phyloP scores from a whole-genome alignment of 192 early-diverging fungal genomes.

The Phycomyces nitens region DNA sequence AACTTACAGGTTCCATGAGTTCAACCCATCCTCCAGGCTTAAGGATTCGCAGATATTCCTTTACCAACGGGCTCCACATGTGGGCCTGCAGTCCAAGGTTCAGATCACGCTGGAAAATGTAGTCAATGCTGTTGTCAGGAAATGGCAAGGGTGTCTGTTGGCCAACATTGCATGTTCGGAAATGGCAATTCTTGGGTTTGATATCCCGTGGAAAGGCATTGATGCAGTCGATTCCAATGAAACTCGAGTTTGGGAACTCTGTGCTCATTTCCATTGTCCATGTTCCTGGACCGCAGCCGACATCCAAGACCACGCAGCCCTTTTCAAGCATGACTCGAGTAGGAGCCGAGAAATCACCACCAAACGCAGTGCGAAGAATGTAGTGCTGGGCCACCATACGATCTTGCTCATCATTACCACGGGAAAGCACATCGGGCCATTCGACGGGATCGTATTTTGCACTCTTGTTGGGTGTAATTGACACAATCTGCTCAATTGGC shows the following conservation, averaged over 20 bases:
- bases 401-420: slow-evolving; percentile 32
- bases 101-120: slow-evolving; percentile 32
- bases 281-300: slow-evolving; percentile 28
- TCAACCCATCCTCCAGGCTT: slow-evolving; percentile 54
- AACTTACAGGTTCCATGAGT: slow-evolving; percentile 37
- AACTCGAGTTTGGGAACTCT: slow-evolving; percentile 29
- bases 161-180: slow-evolving; percentile 21
- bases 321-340: slow-evolving; percentile 17
- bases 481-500: not conserved
- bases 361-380: slow-evolving; percentile 34
- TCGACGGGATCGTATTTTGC: slow-evolving; percentile 5
- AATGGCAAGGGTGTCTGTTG: slow-evolving; percentile 27
- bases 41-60: slow-evolving; percentile 44
- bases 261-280: slow-evolving; percentile 39
- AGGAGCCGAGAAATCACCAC: slow-evolving; percentile 26
- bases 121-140: slow-evolving; percentile 36
- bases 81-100: slow-evolving; percentile 24
- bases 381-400: slow-evolving; percentile 42
- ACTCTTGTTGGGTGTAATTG: not conserved
- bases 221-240: slow-evolving; percentile 31
- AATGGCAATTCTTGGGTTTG: slow-evolving; percentile 34
- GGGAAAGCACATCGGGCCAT: slow-evolving; percentile 10
- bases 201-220: slow-evolving; percentile 25
- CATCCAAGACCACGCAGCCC: slow-evolving; percentile 27
- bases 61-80: slow-evolving; percentile 27